Conservation (phyloP, 371 early-diverging fungal genomes). For the Mucor irregularis region DNA sequence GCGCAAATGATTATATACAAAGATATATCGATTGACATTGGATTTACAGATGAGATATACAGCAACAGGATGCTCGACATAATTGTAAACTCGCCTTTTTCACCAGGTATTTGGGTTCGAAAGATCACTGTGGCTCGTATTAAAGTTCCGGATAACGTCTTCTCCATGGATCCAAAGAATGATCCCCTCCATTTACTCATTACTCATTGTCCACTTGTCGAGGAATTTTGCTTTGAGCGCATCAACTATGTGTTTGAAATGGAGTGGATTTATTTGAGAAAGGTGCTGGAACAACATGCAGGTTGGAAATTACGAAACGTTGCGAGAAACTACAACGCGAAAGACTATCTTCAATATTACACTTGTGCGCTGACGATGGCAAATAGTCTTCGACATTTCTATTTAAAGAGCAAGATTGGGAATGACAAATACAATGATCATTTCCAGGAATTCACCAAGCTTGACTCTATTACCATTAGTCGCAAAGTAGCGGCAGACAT, state of each 20-base stretch:
- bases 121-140: not conserved
- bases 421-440: not conserved
- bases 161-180: not conserved
- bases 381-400: not conserved
- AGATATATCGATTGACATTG: not conserved
- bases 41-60: not conserved
- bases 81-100: not conserved
- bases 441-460: not conserved
- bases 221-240: not conserved
- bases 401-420: not conserved
- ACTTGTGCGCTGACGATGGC: not conserved
- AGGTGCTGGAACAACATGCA: not conserved
- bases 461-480: not conserved
- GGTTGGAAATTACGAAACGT: not conserved
- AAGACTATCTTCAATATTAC: not conserved
- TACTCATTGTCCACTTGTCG: not conserved
- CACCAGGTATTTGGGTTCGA: not conserved
- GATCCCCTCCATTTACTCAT: not conserved
- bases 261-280: not conserved
- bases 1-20: not conserved
- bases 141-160: not conserved
- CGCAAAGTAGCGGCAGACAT: not conserved
- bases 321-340: not conserved
- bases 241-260: not conserved
- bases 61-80: not conserved